Evolutionary conservation across 2,329 filamentous ascomycete genomes (phyloP).

Genomic region (Colletotrichum sojae): DNA sequence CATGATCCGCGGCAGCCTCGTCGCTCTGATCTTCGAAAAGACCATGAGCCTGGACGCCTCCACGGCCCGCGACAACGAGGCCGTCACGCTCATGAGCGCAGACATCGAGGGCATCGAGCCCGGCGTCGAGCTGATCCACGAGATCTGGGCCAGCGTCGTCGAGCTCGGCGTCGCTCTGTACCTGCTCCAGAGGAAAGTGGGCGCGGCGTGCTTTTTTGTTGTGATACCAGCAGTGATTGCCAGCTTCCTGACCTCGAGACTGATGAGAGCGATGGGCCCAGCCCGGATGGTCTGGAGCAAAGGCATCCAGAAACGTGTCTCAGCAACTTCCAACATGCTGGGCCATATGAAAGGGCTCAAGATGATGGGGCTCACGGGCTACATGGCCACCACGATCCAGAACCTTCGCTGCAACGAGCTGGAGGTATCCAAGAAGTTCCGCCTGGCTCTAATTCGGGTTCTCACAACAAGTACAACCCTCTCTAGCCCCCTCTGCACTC

Average conservation of each 20-base stretch:
- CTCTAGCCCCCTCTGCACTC: conserved; percentile 6
- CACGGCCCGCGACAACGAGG: conserved; percentile 28
- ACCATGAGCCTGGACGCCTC: conserved; percentile 51
- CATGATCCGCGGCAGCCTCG: conserved; percentile 52
- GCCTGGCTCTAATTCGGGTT: conserved; percentile 18
- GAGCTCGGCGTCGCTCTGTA: conserved; percentile 46
- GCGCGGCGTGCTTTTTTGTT: conserved; percentile 52
- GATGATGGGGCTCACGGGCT: conserved; percentile 46
- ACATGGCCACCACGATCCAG: conserved; percentile 41
- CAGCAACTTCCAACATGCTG: conserved; percentile 46
- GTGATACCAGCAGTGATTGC: conserved; percentile 48
- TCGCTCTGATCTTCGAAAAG: conserved; percentile 64
- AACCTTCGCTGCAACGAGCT: conserved; percentile 41
- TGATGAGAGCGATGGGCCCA: conserved; percentile 45
- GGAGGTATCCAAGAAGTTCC: conserved; percentile 40
- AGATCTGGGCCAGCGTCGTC: conserved; percentile 28
- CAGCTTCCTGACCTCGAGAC: conserved; percentile 37
- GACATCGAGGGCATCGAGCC: conserved; percentile 46
- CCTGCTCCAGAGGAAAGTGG: conserved; percentile 50
- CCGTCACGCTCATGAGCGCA: conserved; percentile 46
- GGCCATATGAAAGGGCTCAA: conserved; percentile 49
- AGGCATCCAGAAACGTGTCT: conserved; percentile 47
- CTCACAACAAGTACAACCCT: not conserved
- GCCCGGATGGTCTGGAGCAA: conserved; percentile 48
- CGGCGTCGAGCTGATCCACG: conserved; percentile 42